Base-by-base conservation (phyloP, 2,329 filamentous ascomycete species). In the Phialophora expanda region DNA sequence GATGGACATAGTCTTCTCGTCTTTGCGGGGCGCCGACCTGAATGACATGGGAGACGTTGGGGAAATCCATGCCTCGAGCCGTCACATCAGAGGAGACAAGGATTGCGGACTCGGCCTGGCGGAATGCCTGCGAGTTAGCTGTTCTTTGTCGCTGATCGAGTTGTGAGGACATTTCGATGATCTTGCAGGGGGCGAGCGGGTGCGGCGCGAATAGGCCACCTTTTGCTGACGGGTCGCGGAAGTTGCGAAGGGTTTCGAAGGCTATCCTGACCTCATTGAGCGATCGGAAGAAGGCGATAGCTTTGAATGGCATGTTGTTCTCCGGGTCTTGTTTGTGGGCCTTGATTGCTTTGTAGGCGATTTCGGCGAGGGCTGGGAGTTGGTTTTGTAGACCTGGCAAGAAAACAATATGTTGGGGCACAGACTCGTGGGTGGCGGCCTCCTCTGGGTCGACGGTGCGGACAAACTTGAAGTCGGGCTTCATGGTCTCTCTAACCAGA, bases 261-360 rank as follows among this genome's bases (percentile, higher is more conserved):
- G 87, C 87, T 56, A 93, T 81, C 64, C 88, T 83, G 53, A 93
- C 91, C 69, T 84, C 26, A 86, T 85, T 0, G 90, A 96, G 96
- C 24, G 90, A 92, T 73, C 91, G 91, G 76, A 94, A 90, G 81
- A 97, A 99, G 50, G 97, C 82, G 66, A 99, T 96, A n/a, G 92
- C 92, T 84, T 99, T 99, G 86, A 98, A 97, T 0, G 92, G 91
- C 79, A 68, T 77, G 74, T 69, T 76, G 71, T 72, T 79, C 66
- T 48, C 74, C 63, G 67, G 76, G 59, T 79, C 76, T 17, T 73
- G 57, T 48, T 72, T 73, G 22, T 79, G 76, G 26, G 80, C 79
- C 32, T 82, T 72, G 65, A 60, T 76, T 62, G 66, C 76, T 72
- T 90, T 87, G 41, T 88, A 80, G 55, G 89, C 81, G 59, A 97